These are phyloP conservation scores for Mycena vulgaris DNA, from an alignment of 768 basidiomycete species.

Conservation along the genomic window DNA sequence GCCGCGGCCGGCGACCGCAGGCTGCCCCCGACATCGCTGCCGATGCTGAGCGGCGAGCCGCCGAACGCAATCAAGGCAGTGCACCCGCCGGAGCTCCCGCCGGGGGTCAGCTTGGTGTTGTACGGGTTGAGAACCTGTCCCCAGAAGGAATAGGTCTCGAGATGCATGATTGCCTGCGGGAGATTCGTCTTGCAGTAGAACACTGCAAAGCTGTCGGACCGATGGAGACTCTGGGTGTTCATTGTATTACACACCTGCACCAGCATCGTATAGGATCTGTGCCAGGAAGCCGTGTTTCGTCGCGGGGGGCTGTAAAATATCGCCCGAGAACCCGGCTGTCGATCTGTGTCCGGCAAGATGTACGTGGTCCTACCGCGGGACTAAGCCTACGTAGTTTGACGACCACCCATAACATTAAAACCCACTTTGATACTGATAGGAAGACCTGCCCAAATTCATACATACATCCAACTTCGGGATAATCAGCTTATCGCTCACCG, in stretches of 20 bases:
- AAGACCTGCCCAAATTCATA: slow-evolving; percentile 29
- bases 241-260: slow-evolving; percentile 49
- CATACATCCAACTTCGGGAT: not conserved
- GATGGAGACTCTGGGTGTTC: not conserved
- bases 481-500: slow-evolving; percentile 43
- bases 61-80: slow-evolving; percentile 62
- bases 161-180: slow-evolving; percentile 59
- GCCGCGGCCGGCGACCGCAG: slow-evolving; percentile 50
- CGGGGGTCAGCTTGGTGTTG: slow-evolving; percentile 59
- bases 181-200: slow-evolving; percentile 63
- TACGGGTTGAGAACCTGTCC: slow-evolving; percentile 60
- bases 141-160: slow-evolving; percentile 52
- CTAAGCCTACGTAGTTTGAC: not conserved
- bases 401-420: slow-evolving; percentile 39
- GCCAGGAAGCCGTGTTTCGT: slow-evolving; percentile 44
- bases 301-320: slow-evolving; percentile 26
- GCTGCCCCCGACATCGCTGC: slow-evolving; percentile 56
- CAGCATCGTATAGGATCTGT: slow-evolving; percentile 56
- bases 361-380: slow-evolving; percentile 53
- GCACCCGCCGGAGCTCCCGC: slow-evolving; percentile 71
- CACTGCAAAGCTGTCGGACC: slow-evolving; percentile 40
- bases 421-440: slow-evolving; percentile 58
- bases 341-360: slow-evolving; percentile 57
- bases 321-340: slow-evolving; percentile 52
- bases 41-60: slow-evolving; percentile 62